Conservation (phyloP, 2,329 filamentous ascomycete genomes). For the Pestalotiopsis sp. region DNA sequence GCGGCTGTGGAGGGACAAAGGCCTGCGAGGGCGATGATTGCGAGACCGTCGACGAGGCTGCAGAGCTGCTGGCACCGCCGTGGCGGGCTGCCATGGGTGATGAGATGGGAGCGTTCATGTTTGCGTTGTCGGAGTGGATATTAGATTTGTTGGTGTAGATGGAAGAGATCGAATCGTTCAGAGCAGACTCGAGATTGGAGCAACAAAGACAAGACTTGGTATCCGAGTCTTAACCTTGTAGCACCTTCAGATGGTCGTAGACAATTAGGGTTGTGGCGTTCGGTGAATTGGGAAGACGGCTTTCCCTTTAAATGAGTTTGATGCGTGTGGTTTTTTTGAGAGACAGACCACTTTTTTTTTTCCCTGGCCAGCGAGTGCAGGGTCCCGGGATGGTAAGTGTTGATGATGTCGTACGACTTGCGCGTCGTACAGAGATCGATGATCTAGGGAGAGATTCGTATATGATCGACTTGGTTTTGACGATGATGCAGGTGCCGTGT, state of each 20-base stretch:
- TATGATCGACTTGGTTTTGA: background rate
- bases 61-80: constrained; percentile 12
- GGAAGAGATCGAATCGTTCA: background rate
- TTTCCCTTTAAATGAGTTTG: background rate
- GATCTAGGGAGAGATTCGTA: background rate
- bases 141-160: background rate
- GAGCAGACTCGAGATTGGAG: no score
- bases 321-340: background rate
- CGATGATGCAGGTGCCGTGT: background rate
- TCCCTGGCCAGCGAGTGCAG: background rate
- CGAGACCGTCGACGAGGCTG: constrained; percentile 13
- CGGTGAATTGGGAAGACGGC: background rate
- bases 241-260: background rate
- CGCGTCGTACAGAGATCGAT: background rate
- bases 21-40: constrained; percentile 19
- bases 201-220: background rate
- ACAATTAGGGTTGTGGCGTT: constrained; percentile 3
- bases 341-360: background rate
- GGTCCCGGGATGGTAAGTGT: background rate
- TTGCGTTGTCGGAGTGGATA: background rate
- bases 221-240: background rate
- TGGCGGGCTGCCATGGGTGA: constrained; percentile 23
- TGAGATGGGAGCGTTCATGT: constrained; percentile 34
- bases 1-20: constrained; percentile 24
- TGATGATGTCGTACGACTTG: background rate